Base-by-base conservation (phyloP, 2,329 filamentous ascomycete species). In the Hypoxylon sp. region DNA sequence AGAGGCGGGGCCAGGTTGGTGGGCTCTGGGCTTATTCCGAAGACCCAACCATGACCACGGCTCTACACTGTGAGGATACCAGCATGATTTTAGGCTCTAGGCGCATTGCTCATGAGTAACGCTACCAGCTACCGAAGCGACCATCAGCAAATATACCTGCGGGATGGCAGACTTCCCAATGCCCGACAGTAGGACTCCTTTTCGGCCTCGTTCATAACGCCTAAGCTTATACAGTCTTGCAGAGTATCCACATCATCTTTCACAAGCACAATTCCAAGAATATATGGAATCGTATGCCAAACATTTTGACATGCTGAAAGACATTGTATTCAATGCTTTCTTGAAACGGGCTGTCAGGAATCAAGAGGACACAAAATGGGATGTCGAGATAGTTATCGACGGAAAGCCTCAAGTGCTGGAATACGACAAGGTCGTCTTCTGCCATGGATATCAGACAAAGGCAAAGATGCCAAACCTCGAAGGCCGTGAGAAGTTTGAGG, bases 21-120 rank as follows among this genome's bases (percentile, higher is more conserved):
- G 82, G 82, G 0, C 73, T 84, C 2, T 84, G 82, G 82, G 79
- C 79, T 2, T 82, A 80, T 63, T 79, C 79, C 1, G 74, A 79
- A 0, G 79, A 83, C 53, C 71, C 75, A 10, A 65, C 67, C 1
- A 75, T 77, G 60, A 81, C 80, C 1, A 77, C 79, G 0, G 78
- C 78, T 2, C 66, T 80, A n/a, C 71, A 69, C n/a, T 69, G 79
- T 62, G 42, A 39, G 58, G 7, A 37, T 76, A 67, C 62, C 76
- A 68, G 2, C 32, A 39, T 39, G 21, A 47, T 17, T 19, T 29
- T 21, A 19, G 15, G 6, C n/a, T 31, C 10, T 19, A 27, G 13
- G 31, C 17, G 29, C 27, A 27, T 47, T 46, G 27, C 48, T 56
- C 31, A 48, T 71, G 67, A 5, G 5, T 24, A 11, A 47, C n/a